A percentile compares a stretch with the other conserved stretches of the same genome.
Conservation (phyloP, 2,329 filamentous ascomycete genomes). For the Rhynchosporium graminicola region DNA sequence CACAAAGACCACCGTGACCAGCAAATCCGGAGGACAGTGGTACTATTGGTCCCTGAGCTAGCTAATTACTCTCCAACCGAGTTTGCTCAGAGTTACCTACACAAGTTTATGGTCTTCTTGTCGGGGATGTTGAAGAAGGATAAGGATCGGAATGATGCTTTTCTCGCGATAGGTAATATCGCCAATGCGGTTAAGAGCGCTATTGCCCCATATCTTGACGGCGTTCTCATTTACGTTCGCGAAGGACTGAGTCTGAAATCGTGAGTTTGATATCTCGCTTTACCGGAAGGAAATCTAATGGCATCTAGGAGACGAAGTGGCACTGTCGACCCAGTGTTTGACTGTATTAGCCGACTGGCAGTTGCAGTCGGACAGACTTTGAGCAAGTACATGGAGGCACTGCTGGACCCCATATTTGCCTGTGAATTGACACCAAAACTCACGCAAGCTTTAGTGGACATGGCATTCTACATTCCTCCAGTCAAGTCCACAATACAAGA, state of each 20-base stretch:
- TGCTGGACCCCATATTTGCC: slow-evolving; percentile 94
- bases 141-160: slow-evolving; percentile 90
- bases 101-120: slow-evolving; percentile 96
- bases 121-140: slow-evolving; percentile 93
- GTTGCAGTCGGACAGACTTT: slow-evolving; percentile 94
- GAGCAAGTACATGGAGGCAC: slow-evolving; percentile 96
- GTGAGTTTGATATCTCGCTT: slow-evolving; percentile 40
- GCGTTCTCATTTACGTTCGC: slow-evolving; percentile 88
- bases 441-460: slow-evolving; percentile 93
- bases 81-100: slow-evolving; percentile 83
- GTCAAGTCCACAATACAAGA: slow-evolving; percentile 93
- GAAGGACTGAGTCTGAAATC: slow-evolving; percentile 86
- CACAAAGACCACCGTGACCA: slow-evolving; percentile 91
- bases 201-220: slow-evolving; percentile 92
- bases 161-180: slow-evolving; percentile 93
- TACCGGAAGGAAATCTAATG: slow-evolving; percentile 35
- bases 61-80: slow-evolving; percentile 90
- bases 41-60: slow-evolving; percentile 86
- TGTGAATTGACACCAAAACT: slow-evolving; percentile 93
- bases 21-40: slow-evolving; percentile 85
- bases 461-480: slow-evolving; percentile 97
- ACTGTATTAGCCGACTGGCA: slow-evolving; percentile 95
- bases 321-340: slow-evolving; percentile 78
- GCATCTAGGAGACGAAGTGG: slow-evolving; percentile 43
- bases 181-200: slow-evolving; percentile 94